Conservation (phyloP, 768 basidiomycete genomes). For the Suillus luteus region DNA sequence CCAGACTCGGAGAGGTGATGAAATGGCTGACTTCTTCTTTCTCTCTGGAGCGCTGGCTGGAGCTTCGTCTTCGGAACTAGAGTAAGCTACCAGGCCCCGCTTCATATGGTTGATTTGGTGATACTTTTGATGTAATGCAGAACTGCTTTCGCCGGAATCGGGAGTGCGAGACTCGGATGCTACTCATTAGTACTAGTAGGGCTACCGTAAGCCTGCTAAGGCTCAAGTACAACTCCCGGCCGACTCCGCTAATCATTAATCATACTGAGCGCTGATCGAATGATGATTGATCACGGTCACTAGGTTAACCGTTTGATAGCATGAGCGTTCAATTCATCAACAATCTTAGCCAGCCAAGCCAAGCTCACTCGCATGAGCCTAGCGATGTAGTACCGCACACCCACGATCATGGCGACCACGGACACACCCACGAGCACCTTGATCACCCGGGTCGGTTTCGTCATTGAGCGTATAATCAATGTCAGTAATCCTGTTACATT, state of each 20-base stretch:
- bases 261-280: background rate
- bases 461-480: background rate
- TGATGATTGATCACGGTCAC: too few species aligned
- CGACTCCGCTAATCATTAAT: background rate
- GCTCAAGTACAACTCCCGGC: background rate
- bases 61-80: conserved; percentile 48
- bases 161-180: too few species aligned
- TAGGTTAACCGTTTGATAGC: conserved; percentile 4
- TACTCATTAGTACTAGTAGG: background rate
- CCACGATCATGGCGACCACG: conserved; percentile 76
- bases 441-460: conserved; percentile 74
- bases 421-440: conserved; percentile 92
- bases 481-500: background rate
- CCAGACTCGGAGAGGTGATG: background rate
- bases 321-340: conserved; percentile 82
- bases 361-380: conserved; percentile 55
- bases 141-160: background rate
- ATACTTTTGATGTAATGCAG: background rate
- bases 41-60: conserved; percentile 20
- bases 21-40: conserved; percentile 44
- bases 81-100: conserved; percentile 48
- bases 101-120: conserved; percentile 22
- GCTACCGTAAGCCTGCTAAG: too few species aligned
- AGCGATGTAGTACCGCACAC: conserved; percentile 40
- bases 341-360: conserved; percentile 45